phyloP scores from a whole-genome alignment of 345 rosid species.

The Aethionema arabicum region DNA sequence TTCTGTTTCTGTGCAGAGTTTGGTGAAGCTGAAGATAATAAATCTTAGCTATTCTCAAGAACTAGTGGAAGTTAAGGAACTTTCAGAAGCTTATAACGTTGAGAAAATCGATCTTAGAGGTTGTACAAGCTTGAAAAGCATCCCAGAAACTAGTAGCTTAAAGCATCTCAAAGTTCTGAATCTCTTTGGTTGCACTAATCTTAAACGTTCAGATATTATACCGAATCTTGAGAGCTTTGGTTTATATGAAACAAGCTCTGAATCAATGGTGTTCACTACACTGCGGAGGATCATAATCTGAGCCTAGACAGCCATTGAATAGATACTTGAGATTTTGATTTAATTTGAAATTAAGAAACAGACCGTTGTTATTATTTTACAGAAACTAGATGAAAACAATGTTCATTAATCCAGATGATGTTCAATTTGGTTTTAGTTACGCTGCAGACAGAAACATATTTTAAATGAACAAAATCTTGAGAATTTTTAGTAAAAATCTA shows the following conservation, averaged over 20 bases:
- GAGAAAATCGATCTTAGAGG: conserved; percentile 26
- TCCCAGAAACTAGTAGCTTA: conserved; percentile 12
- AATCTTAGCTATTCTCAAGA: conserved; percentile 19
- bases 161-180: conserved; percentile 16
- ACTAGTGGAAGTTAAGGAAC: conserved; percentile 19
- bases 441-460: too few relatives aligned
- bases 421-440: too few relatives aligned
- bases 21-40: conserved; percentile 9
- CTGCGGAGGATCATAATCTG: neutral
- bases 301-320: neutral
- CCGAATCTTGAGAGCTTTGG: conserved; percentile 12
- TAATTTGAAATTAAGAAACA: too few relatives aligned
- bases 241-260: conserved; percentile 14
- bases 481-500: too few relatives aligned
- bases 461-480: too few relatives aligned
- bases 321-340: neutral
- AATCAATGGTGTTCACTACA: conserved; percentile 17
- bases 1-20: conserved; percentile 5
- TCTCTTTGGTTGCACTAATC: conserved; percentile 13
- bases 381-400: too few relatives aligned
- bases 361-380: too few relatives aligned
- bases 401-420: too few relatives aligned
- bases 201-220: neutral
- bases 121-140: conserved; percentile 18
- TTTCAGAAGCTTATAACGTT: conserved; percentile 9